Conservation (phyloP, 768 basidiomycete genomes). For the Pisolithus sp. region DNA sequence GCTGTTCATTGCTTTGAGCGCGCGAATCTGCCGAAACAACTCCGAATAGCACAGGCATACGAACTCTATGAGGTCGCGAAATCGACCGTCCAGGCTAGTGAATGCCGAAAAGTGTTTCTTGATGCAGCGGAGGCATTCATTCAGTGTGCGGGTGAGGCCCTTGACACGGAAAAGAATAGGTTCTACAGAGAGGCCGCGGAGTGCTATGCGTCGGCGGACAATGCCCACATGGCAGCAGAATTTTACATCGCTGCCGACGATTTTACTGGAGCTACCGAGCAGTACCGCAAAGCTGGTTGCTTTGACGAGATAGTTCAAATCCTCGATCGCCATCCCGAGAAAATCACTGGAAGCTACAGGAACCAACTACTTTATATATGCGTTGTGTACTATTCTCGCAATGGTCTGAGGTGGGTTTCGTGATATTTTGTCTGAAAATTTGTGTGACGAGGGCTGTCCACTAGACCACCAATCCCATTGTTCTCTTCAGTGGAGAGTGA, state of each 20-base stretch:
- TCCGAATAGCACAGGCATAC: slow-evolving; percentile 45
- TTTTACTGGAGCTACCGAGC: slow-evolving; percentile 37
- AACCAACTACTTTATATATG: background rate
- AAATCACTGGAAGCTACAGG: background rate
- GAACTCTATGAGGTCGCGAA: slow-evolving; percentile 47
- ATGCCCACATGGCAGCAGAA: slow-evolving; percentile 38
- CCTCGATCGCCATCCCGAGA: background rate
- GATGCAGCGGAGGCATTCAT: slow-evolving; percentile 46
- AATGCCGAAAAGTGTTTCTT: slow-evolving; percentile 32
- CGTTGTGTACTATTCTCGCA: background rate
- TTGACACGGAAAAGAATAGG: slow-evolving; percentile 21
- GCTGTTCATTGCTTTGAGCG: slow-evolving; percentile 49
- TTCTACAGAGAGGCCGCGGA: slow-evolving; percentile 42
- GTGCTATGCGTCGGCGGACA: slow-evolving; percentile 37
- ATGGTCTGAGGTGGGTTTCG: background rate
- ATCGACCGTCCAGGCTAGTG: slow-evolving; percentile 19
- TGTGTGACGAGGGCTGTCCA: slow-evolving; percentile 14
- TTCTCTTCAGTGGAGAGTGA: slow-evolving; percentile 48
- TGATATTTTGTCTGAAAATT: too few species aligned
- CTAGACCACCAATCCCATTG: slow-evolving; percentile 41
- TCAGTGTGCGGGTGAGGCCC: slow-evolving; percentile 30
- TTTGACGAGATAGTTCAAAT: slow-evolving; percentile 51
- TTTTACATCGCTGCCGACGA: slow-evolving; percentile 37
- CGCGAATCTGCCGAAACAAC: slow-evolving; percentile 38
- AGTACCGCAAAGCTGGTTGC: slow-evolving; percentile 39